Evolutionary conservation across 495 filamentous ascomycete genomes (phyloP).

Genomic region (Tuber calosporum): DNA sequence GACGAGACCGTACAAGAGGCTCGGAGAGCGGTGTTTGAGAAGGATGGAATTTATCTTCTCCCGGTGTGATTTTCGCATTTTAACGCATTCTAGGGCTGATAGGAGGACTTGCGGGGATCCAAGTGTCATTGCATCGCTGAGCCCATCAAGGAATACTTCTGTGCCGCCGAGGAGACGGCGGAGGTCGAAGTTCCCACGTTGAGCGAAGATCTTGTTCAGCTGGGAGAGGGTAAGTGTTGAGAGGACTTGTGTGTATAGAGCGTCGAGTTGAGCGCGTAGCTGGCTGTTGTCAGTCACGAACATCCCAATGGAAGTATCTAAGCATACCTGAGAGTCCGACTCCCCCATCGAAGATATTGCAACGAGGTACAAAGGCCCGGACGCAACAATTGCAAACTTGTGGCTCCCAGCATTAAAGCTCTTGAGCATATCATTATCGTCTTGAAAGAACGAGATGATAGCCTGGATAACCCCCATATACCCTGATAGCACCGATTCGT

Average conservation of each 20-base stretch:
- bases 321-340: slow-evolving; percentile 52
- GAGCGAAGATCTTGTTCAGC: slow-evolving; percentile 80
- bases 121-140: slow-evolving; percentile 88
- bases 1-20: slow-evolving; percentile 84
- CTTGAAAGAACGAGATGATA: slow-evolving; percentile 93
- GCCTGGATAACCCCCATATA: slow-evolving; percentile 94
- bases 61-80: slow-evolving; percentile 77
- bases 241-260: slow-evolving; percentile 94
- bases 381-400: slow-evolving; percentile 73
- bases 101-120: slow-evolving; percentile 84
- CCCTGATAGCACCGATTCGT: slow-evolving; percentile 75
- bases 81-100: slow-evolving; percentile 83
- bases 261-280: slow-evolving; percentile 79
- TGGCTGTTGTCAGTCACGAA: slow-evolving; percentile 46
- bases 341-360: slow-evolving; percentile 88
- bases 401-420: slow-evolving; percentile 77
- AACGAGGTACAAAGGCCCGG: slow-evolving; percentile 83
- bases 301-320: background rate
- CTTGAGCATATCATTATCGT: slow-evolving; percentile 62
- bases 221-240: slow-evolving; percentile 88
- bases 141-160: slow-evolving; percentile 78
- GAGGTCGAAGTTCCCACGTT: slow-evolving; percentile 84
- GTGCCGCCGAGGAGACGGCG: slow-evolving; percentile 89
- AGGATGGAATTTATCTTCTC: slow-evolving; percentile 79
- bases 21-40: slow-evolving; percentile 63